Conservation (phyloP, 371 early-diverging fungal species). For the Syncephalastrum contaminatum region DNA sequence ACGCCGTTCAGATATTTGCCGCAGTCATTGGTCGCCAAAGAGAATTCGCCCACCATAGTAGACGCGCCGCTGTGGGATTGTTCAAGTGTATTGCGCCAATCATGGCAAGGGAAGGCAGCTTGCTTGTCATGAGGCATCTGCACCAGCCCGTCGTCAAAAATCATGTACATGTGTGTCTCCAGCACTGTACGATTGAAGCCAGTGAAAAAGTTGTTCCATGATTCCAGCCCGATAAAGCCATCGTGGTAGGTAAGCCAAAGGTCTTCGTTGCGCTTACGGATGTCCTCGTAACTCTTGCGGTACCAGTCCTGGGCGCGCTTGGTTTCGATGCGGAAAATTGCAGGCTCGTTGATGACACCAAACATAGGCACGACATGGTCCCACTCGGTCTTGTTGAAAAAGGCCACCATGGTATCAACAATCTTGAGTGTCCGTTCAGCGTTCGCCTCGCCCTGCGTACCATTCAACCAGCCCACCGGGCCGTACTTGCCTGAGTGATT, state of each 20-base stretch:
- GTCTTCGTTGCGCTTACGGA: conserved; percentile 15
- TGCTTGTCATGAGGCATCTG: conserved; percentile 35
- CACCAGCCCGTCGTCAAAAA: conserved; percentile 14
- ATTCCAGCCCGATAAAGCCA: conserved; percentile 31
- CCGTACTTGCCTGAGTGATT: conserved; percentile 65
- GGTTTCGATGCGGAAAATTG: conserved; percentile 21
- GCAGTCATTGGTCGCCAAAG: conserved; percentile 74
- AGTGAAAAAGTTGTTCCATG: conserved; percentile 39
- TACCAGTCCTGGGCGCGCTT: conserved; percentile 35
- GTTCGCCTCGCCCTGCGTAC: conserved; percentile 33
- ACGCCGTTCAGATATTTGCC: conserved; percentile 73
- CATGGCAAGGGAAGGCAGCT: conserved; percentile 45
- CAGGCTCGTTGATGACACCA: conserved; percentile 54
- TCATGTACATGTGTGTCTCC: conserved; percentile 20
- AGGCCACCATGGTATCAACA: conserved; percentile 35
- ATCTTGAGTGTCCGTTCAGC: conserved; percentile 36
- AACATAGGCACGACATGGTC: conserved; percentile 49
- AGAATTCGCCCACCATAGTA: conserved; percentile 76
- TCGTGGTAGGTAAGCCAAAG: conserved; percentile 40
- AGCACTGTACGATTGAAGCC: conserved; percentile 14
- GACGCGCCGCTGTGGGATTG: conserved; percentile 34
- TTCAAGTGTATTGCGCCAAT: conserved; percentile 27
- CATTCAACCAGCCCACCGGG: conserved; percentile 48
- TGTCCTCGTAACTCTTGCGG: conserved; percentile 22
- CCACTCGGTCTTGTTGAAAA: conserved; percentile 49